These are phyloP conservation scores for Gossypium trilobum DNA, from an alignment of 441 rosid species.

Conservation along the genomic window DNA sequence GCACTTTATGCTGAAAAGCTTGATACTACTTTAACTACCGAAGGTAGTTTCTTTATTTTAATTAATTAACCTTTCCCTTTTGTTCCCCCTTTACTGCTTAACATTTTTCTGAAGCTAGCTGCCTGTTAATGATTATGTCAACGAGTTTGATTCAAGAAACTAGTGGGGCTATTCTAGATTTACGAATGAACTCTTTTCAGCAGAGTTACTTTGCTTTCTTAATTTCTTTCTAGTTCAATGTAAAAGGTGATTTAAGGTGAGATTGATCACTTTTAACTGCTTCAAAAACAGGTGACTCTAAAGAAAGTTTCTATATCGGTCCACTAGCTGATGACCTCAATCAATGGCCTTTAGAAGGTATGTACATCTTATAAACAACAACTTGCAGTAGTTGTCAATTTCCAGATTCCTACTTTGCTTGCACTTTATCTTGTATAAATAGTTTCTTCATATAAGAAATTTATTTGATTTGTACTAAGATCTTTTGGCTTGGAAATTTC, in stretches of 20 bases:
- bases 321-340: slow-evolving; percentile 34
- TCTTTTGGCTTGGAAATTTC: slow-evolving; percentile 27
- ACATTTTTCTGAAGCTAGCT: neutral
- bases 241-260: neutral
- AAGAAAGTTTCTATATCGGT: slow-evolving; percentile 66
- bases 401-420: too few species aligned
- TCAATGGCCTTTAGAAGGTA: slow-evolving; percentile 34
- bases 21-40: slow-evolving; percentile 33
- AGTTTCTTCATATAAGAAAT: neutral
- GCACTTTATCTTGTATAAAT: neutral
- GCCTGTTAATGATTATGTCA: too few species aligned
- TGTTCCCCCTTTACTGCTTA: neutral
- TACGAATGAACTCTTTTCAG: too few species aligned
- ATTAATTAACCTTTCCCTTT: neutral
- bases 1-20: slow-evolving; percentile 53
- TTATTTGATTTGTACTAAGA: neutral
- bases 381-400: too few species aligned
- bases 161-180: too few species aligned
- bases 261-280: neutral
- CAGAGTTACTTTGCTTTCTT: neutral
- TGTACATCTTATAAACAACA: neutral
- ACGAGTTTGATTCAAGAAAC: too few species aligned
- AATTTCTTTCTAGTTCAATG: neutral
- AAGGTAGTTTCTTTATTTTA: slow-evolving; percentile 29
- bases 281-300: slow-evolving; percentile 49